Evolutionary conservation across 2,329 filamentous ascomycete species (phyloP).

Genomic region (Colletotrichum theobromicola): DNA sequence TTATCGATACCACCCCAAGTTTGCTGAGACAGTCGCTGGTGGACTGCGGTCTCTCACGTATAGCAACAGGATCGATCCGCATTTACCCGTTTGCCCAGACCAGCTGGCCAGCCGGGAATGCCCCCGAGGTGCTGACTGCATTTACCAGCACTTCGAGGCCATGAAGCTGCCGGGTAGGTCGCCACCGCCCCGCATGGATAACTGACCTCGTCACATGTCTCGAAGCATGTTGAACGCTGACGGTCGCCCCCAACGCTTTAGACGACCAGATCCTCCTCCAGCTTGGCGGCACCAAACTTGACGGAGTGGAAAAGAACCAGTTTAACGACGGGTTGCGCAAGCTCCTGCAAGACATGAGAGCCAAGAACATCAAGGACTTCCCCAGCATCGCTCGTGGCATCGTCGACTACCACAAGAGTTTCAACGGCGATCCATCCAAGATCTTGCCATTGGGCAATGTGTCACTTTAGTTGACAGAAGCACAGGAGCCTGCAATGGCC

Average conservation of each 20-base stretch:
- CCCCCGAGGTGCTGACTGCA: slow-evolving; percentile 72
- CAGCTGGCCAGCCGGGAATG: slow-evolving; percentile 76
- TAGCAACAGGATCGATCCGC: slow-evolving; percentile 85
- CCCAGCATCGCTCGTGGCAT: slow-evolving; percentile 70
- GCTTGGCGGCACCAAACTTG: slow-evolving; percentile 70
- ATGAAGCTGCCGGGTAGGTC: slow-evolving; percentile 79
- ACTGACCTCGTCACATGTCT: slow-evolving; percentile 36
- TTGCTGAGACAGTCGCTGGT: slow-evolving; percentile 69
- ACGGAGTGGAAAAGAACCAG: slow-evolving; percentile 62
- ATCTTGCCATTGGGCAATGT: slow-evolving; percentile 63
- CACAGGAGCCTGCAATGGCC: not conserved
- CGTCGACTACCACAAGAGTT: slow-evolving; percentile 68
- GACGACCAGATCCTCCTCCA: slow-evolving; percentile 77
- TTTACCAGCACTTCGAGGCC: slow-evolving; percentile 78
- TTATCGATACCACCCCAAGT: slow-evolving; percentile 88
- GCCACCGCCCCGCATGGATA: slow-evolving; percentile 14
- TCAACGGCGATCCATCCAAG: slow-evolving; percentile 68
- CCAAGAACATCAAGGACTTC: slow-evolving; percentile 68
- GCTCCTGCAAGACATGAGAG: slow-evolving; percentile 65
- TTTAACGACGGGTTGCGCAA: slow-evolving; percentile 69
- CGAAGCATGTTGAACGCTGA: slow-evolving; percentile 48
- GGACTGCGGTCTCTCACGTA: slow-evolving; percentile 92
- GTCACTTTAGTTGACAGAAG: slow-evolving; percentile 32
- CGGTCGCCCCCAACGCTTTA: slow-evolving; percentile 47
- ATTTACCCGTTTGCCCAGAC: slow-evolving; percentile 76